These are phyloP conservation scores for Fusarium compactum DNA, from an alignment of 2,329 filamentous ascomycete genomes.

Conservation along the genomic window DNA sequence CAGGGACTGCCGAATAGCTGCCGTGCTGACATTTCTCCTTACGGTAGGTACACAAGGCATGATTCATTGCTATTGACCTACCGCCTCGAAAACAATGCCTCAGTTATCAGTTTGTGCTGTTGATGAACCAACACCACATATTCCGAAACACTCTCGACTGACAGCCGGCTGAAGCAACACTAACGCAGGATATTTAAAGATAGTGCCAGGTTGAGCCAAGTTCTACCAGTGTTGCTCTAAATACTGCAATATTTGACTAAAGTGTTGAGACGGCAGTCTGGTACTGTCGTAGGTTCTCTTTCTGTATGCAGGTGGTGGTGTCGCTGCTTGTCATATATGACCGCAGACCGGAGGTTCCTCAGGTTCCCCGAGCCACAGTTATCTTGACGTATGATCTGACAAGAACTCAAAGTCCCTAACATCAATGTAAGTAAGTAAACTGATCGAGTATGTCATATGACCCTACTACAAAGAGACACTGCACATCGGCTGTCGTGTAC, in stretches of 20 bases:
- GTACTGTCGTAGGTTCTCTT: neutral
- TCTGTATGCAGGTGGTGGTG: slow-evolving; percentile 23
- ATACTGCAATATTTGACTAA: neutral
- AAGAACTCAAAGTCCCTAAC: neutral
- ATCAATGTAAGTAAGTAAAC: neutral
- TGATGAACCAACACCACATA: neutral
- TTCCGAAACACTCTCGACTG: neutral
- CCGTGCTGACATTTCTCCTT: neutral
- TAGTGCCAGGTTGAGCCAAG: neutral
- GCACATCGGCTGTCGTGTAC: slow-evolving; percentile 1
- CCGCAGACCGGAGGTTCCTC: slow-evolving; percentile 19
- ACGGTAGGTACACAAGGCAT: neutral
- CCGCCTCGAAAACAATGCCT: neutral
- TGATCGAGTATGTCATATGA: slow-evolving; percentile 3
- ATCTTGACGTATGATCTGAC: slow-evolving; percentile 29
- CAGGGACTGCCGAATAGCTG: neutral
- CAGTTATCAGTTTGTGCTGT: neutral
- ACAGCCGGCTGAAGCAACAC: neutral
- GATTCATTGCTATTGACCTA: neutral
- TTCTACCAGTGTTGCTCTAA: slow-evolving; percentile 2
- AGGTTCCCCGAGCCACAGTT: slow-evolving; percentile 19
- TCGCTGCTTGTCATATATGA: slow-evolving; percentile 38
- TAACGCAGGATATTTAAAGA: neutral
- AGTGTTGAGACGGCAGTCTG: neutral
- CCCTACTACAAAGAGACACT: slow-evolving; percentile 2